These are phyloP conservation scores for Saccharomycopsis babjevae DNA, from an alignment of 805 yeast genomes.

Conservation along the genomic window DNA sequence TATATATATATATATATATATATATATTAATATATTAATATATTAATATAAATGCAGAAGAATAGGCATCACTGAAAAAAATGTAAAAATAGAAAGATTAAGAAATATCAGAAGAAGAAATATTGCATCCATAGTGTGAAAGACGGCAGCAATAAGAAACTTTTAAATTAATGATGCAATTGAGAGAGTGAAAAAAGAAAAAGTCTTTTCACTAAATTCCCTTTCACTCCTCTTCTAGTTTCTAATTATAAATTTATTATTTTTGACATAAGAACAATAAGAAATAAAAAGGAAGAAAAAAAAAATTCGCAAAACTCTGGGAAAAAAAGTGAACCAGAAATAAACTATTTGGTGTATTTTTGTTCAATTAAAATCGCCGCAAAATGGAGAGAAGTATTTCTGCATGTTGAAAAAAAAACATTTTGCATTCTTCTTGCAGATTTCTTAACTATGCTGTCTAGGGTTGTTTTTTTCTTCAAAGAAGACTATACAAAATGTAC, in stretches of 20 bases:
- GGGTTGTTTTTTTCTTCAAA: not conserved
- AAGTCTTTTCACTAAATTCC: not conserved
- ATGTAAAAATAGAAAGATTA: not conserved
- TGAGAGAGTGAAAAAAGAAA: not conserved
- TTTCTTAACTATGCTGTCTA: not conserved
- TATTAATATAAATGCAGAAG: not conserved
- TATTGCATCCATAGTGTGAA: not conserved
- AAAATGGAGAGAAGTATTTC: not conserved
- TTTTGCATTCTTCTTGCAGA: not conserved
- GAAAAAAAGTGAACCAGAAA: not conserved
- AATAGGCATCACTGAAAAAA: not conserved
- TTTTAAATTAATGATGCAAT: not conserved
- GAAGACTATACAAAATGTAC: not conserved
- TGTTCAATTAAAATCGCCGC: not conserved
- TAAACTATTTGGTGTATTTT: no score
- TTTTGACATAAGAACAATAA: not conserved
- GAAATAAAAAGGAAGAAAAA: not conserved
- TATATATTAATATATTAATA: not conserved
- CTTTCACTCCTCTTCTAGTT: not conserved
- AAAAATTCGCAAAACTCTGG: not conserved
- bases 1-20: not conserved
- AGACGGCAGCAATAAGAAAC: not conserved
- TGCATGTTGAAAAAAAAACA: not conserved
- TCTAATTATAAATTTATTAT: not conserved
- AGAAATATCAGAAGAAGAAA: no score